Conservation (phyloP, 352 stramenopile species). For the Phytophthora megakarya region DNA sequence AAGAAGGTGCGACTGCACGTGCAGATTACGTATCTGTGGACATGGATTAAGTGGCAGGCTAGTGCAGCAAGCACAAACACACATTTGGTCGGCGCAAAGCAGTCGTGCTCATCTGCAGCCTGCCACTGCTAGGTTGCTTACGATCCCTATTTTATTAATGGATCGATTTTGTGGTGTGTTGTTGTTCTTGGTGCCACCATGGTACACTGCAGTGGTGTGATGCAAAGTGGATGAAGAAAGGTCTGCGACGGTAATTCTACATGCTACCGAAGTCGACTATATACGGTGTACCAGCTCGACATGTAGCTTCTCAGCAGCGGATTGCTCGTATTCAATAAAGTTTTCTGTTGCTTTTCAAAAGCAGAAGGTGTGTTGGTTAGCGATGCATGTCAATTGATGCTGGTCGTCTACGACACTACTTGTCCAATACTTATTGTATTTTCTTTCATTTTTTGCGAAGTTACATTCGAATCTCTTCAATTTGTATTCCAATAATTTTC, state of each 20-base stretch:
- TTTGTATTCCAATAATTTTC: too few species aligned
- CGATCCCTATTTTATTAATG: slow-evolving; percentile 47
- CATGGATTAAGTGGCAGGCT: slow-evolving; percentile 46
- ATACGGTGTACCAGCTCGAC: too few species aligned
- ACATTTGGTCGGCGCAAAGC: slow-evolving; percentile 11
- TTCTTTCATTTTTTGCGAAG: too few species aligned
- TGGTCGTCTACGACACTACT: too few species aligned
- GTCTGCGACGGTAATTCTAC: neutral
- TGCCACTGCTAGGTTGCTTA: slow-evolving; percentile 27
- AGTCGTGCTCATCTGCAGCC: neutral
- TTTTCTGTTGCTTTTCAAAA: too few species aligned
- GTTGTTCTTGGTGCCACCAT: slow-evolving; percentile 16
- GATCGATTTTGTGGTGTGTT: slow-evolving; percentile 36
- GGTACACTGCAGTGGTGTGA: slow-evolving; percentile 30
- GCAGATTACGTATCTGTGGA: slow-evolving; percentile 70
- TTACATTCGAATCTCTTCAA: too few species aligned
- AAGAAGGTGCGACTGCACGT: slow-evolving; percentile 72
- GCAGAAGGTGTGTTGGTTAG: too few species aligned
- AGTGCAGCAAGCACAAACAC: slow-evolving; percentile 8
- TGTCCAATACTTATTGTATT: too few species aligned
- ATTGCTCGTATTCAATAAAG: too few species aligned
- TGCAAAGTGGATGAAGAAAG: neutral
- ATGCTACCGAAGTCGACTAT: too few species aligned
- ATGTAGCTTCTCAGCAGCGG: too few species aligned
- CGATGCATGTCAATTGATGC: too few species aligned